These are phyloP conservation scores for Leccinum obscurum DNA, from an alignment of 768 basidiomycete species.

Conservation along the genomic window DNA sequence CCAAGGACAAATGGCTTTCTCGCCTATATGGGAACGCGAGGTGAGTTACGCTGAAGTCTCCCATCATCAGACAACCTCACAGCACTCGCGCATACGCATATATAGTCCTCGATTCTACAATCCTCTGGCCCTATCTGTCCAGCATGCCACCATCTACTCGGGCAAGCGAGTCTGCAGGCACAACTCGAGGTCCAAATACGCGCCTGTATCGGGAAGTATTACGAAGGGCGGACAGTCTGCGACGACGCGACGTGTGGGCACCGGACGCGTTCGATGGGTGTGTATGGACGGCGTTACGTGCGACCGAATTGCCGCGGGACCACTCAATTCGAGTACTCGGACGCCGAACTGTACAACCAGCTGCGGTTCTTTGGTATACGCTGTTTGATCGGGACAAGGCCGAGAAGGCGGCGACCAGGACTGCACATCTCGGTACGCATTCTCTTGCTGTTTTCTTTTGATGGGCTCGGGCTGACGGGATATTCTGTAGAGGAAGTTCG, in stretches of 20 bases:
- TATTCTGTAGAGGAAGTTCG: too few relatives aligned
- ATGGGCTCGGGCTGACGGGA: too few relatives aligned
- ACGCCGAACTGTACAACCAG: slow-evolving; percentile 86
- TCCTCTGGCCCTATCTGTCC: slow-evolving; percentile 70
- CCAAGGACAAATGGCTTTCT: slow-evolving; percentile 54
- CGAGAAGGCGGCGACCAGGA: slow-evolving; percentile 36
- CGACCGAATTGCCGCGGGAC: slow-evolving; percentile 30
- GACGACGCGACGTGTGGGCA: slow-evolving; percentile 82
- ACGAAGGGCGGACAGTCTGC: slow-evolving; percentile 87
- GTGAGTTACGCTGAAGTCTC: slow-evolving; percentile 36
- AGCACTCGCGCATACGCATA: background rate
- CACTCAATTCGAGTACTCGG: slow-evolving; percentile 64
- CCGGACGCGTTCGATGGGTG: slow-evolving; percentile 91
- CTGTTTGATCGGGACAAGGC: slow-evolving; percentile 80
- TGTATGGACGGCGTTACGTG: slow-evolving; percentile 84
- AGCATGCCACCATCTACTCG: slow-evolving; percentile 56
- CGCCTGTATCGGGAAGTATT: slow-evolving; percentile 73
- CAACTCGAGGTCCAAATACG: slow-evolving; percentile 91
- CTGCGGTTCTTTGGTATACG: slow-evolving; percentile 71
- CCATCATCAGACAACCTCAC: slow-evolving; percentile 1
- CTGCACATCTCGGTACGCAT: too few relatives aligned
- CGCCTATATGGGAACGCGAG: slow-evolving; percentile 57
- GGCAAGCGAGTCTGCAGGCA: slow-evolving; percentile 62
- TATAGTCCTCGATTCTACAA: slow-evolving; percentile 64
- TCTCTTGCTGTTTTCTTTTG: too few relatives aligned